Conservation (phyloP, 495 filamentous ascomycete genomes). For the Penicillium atrosanguineum region DNA sequence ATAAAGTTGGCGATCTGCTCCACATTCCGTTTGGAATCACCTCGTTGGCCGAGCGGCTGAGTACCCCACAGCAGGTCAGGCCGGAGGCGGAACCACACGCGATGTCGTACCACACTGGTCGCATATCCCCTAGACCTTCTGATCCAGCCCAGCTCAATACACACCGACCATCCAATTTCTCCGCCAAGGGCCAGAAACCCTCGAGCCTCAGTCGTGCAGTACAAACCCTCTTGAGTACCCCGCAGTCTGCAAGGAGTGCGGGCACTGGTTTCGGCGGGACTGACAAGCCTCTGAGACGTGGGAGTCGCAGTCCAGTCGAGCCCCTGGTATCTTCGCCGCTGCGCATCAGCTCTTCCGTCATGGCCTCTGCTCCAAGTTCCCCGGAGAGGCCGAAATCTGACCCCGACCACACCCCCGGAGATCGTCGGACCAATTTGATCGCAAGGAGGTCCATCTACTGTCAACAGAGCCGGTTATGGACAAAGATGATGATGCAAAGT, state of each 20-base stretch:
- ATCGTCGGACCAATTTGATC: slow-evolving; percentile 21
- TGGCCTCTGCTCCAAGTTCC: slow-evolving; percentile 25
- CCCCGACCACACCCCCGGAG: slow-evolving; percentile 14
- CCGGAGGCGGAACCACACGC: slow-evolving; percentile 28
- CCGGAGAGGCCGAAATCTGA: slow-evolving; percentile 18
- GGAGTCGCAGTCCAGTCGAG: slow-evolving; percentile 18
- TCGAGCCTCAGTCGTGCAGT: slow-evolving; percentile 14
- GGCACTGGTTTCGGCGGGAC: slow-evolving; percentile 34
- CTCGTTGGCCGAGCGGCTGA: slow-evolving; percentile 19
- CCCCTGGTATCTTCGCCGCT: slow-evolving; percentile 27
- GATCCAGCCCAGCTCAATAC: slow-evolving; percentile 52
- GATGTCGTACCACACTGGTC: slow-evolving; percentile 29
- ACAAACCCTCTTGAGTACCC: slow-evolving; percentile 20
- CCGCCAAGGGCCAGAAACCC: slow-evolving; percentile 1
- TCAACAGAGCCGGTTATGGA: not conserved
- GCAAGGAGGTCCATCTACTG: slow-evolving; percentile 5
- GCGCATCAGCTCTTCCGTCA: slow-evolving; percentile 19
- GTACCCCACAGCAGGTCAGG: slow-evolving; percentile 28
- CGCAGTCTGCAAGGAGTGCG: slow-evolving; percentile 43
- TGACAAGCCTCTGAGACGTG: slow-evolving; percentile 13
- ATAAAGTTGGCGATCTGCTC: slow-evolving; percentile 23
- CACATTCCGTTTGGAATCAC: slow-evolving; percentile 19
- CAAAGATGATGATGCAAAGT: slow-evolving; percentile 11
- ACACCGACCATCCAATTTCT: slow-evolving; percentile 1
- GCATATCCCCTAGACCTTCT: slow-evolving; percentile 50